A percentile compares a stretch with the other conserved stretches of the same genome.
phyloP scores from a whole-genome alignment of 2,329 filamentous ascomycete species.

The Thelonectria discophora region DNA sequence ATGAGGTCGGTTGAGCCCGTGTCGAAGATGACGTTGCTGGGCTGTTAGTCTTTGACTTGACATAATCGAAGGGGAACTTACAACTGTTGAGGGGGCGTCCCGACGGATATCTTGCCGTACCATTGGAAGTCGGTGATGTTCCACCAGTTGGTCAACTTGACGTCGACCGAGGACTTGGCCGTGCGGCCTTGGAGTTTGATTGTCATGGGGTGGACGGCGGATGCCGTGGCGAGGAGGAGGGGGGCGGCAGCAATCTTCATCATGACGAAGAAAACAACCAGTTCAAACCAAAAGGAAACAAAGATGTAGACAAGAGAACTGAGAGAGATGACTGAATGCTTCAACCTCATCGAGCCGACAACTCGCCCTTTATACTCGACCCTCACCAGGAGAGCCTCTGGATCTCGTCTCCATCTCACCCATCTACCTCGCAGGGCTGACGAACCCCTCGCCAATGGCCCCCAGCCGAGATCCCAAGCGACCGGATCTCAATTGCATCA shows the following conservation, averaged over 20 bases:
- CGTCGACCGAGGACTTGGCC: constrained; percentile 17
- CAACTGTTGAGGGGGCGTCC: constrained; percentile 41
- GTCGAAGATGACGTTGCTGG: constrained; percentile 46
- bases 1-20: constrained; percentile 44
- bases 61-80: constrained; percentile 28
- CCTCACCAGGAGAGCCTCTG: background rate
- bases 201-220: constrained; percentile 10
- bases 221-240: constrained; percentile 11
- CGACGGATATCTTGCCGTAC: constrained; percentile 34
- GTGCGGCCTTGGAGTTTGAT: constrained; percentile 17
- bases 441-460: background rate
- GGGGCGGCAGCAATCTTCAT: constrained; percentile 16
- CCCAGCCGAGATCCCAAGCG: background rate
- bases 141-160: constrained; percentile 29
- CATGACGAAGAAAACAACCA: background rate
- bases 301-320: background rate
- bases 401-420: background rate
- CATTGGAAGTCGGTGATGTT: constrained; percentile 28
- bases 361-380: constrained; percentile 12
- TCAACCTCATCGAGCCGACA: background rate
- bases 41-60: background rate
- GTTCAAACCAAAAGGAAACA: background rate
- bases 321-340: background rate
- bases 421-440: background rate
- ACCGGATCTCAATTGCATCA: background rate